A percentile compares a stretch with the other conserved stretches of the same genome.
Evolutionary conservation across 208 protist species (phyloP).

Genomic region (Trypanosomatidae sp.): DNA sequence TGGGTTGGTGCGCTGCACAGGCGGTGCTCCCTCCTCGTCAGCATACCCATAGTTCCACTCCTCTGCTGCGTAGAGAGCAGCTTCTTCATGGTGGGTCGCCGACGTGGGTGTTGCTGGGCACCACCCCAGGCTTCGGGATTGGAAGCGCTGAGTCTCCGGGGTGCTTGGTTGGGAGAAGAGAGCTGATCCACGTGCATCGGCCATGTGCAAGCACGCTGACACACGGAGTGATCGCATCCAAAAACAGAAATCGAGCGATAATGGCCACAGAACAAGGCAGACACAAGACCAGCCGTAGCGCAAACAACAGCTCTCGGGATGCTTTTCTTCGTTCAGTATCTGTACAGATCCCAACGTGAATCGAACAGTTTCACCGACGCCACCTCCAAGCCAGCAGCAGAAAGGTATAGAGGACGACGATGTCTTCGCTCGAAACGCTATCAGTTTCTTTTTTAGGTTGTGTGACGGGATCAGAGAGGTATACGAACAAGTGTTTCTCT

Average conservation of each 20-base stretch:
- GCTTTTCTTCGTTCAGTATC: neutral
- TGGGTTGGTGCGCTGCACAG: neutral
- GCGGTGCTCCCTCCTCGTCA: neutral
- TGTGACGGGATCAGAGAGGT: neutral
- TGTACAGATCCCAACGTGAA: neutral
- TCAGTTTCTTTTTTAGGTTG: neutral
- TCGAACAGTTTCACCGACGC: neutral
- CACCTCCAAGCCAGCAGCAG: neutral
- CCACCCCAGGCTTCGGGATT: neutral
- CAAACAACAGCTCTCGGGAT: neutral
- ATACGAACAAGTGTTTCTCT: neutral
- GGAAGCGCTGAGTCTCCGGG: slow-evolving; percentile 25
- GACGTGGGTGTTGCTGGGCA: neutral
- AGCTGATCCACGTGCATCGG: neutral
- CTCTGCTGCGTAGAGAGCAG: neutral
- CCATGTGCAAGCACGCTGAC: neutral
- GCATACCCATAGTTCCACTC: neutral
- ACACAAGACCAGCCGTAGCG: neutral
- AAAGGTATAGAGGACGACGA: neutral
- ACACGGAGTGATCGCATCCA: neutral
- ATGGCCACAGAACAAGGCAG: neutral
- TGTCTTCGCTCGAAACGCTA: neutral
- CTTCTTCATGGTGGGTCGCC: neutral
- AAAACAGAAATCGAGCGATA: neutral
- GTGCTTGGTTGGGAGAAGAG: slow-evolving; percentile 5